Conservation (phyloP, 2,329 filamentous ascomycete species). For the Pyrenochaeta sp. region DNA sequence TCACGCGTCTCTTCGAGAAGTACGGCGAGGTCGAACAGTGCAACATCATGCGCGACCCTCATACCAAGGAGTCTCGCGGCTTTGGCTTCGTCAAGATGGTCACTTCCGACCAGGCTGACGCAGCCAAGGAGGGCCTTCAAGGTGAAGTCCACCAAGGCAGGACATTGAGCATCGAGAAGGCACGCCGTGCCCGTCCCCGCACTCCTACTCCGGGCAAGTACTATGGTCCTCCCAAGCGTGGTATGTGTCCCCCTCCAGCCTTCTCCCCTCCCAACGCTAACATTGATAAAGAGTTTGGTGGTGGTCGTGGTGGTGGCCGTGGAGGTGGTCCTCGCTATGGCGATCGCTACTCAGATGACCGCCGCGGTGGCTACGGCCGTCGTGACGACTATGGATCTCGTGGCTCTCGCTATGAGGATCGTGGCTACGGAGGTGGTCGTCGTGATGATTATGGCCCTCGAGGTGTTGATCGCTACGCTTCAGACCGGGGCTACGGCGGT, state of each 20-base stretch:
- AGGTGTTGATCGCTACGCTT: slow-evolving; percentile 64
- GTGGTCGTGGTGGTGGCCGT: slow-evolving; percentile 56
- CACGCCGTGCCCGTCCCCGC: slow-evolving; percentile 89
- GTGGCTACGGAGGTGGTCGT: slow-evolving; percentile 65
- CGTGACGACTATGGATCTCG: slow-evolving; percentile 58
- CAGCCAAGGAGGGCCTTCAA: slow-evolving; percentile 94
- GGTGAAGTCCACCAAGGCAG: slow-evolving; percentile 94
- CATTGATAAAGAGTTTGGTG: slow-evolving; percentile 52
- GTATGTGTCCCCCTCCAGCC: slow-evolving; percentile 60
- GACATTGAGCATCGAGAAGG: slow-evolving; percentile 98
- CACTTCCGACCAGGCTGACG: slow-evolving; percentile 91
- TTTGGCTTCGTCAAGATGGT: slow-evolving; percentile 99
- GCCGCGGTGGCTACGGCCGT: slow-evolving; percentile 54
- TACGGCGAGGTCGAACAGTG: slow-evolving; percentile 99
- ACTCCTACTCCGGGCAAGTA: slow-evolving; percentile 99
- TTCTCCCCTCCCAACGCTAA: slow-evolving; percentile 13
- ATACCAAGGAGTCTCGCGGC: slow-evolving; percentile 97
- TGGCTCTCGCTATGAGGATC: slow-evolving; percentile 48
- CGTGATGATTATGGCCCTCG: slow-evolving; percentile 49
- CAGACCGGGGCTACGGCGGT: slow-evolving; percentile 63
- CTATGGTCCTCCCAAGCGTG: slow-evolving; percentile 97
- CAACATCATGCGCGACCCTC: slow-evolving; percentile 99
- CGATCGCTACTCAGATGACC: slow-evolving; percentile 56
- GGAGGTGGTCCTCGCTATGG: slow-evolving; percentile 58
- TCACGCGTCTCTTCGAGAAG: slow-evolving; percentile 96